Percentiles rank a stretch among this genome's conserved stretches.
These are phyloP conservation scores for Trichosporon faecale DNA, from an alignment of 1,284 basidiomycete species.

Conservation along the genomic window DNA sequence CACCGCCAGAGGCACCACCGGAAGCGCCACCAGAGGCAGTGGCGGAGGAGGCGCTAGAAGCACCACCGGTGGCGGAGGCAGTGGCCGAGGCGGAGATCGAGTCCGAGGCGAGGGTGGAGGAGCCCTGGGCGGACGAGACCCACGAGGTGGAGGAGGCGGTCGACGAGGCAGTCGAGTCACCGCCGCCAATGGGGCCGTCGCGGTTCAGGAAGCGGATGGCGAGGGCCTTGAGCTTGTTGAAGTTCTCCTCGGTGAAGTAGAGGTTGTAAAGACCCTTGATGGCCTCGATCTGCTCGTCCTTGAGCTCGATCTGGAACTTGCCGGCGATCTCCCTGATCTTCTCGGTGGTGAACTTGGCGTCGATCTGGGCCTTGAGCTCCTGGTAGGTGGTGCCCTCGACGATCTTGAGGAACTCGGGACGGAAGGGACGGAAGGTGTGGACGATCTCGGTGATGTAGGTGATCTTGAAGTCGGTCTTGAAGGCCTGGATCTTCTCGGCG, in stretches of 20 bases:
- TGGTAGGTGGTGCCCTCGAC: background rate
- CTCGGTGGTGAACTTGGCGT: background rate
- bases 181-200: background rate
- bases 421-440: background rate
- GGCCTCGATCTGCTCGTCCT: background rate
- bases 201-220: background rate
- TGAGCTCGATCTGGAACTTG: constrained; percentile 1
- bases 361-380: background rate
- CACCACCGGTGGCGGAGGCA: background rate
- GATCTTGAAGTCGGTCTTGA: constrained; percentile 2
- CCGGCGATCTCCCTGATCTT: background rate
- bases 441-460: constrained; percentile 5
- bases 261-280: background rate
- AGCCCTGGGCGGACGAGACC: background rate
- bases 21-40: background rate
- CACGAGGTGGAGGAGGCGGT: background rate
- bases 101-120: background rate
- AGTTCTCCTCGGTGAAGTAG: constrained; percentile 11
- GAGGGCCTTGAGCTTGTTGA: background rate
- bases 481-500: background rate
- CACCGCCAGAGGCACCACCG: background rate
- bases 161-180: background rate
- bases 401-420: background rate
- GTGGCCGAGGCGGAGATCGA: background rate
- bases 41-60: background rate